Conservation (phyloP, 192 early-diverging fungal species). For the Coemansia sp. region DNA sequence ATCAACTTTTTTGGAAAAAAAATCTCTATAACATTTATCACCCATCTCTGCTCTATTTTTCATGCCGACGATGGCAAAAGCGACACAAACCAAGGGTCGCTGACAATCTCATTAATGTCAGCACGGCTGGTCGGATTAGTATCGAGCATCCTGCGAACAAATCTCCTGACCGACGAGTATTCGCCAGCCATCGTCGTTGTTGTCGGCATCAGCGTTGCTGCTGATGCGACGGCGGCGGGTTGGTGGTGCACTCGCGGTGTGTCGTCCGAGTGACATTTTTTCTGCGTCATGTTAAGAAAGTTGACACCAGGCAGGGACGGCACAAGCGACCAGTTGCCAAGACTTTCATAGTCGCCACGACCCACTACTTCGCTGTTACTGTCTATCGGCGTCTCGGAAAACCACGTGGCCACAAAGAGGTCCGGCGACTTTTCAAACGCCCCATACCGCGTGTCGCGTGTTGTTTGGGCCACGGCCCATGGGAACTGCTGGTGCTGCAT, state of each 20-base stretch:
- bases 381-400: constrained; percentile 8
- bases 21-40: too few relatives aligned
- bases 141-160: constrained; percentile 28
- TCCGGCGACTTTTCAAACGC: constrained; percentile 15
- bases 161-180: neutral
- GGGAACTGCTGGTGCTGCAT: constrained; percentile 67
- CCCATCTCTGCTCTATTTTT: too few relatives aligned
- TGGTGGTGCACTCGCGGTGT: neutral
- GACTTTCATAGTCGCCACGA: neutral
- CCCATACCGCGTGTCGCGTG: constrained; percentile 28
- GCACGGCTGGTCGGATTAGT: constrained; percentile 25
- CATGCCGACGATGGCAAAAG: neutral
- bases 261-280: constrained; percentile 6
- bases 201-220: too few relatives aligned
- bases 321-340: neutral
- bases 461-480: constrained; percentile 58
- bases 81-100: constrained; percentile 30
- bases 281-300: constrained; percentile 17
- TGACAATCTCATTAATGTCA: constrained; percentile 24
- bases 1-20: too few relatives aligned
- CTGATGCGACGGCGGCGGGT: neutral
- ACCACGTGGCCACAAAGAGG: constrained; percentile 36
- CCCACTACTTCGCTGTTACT: neutral
- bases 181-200: neutral
- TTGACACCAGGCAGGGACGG: constrained; percentile 3